Evolutionary conservation across 78 protist species (phyloP), one percentile per base, ranked within the genome.

Genomic region (Bodo saltans): DNA sequence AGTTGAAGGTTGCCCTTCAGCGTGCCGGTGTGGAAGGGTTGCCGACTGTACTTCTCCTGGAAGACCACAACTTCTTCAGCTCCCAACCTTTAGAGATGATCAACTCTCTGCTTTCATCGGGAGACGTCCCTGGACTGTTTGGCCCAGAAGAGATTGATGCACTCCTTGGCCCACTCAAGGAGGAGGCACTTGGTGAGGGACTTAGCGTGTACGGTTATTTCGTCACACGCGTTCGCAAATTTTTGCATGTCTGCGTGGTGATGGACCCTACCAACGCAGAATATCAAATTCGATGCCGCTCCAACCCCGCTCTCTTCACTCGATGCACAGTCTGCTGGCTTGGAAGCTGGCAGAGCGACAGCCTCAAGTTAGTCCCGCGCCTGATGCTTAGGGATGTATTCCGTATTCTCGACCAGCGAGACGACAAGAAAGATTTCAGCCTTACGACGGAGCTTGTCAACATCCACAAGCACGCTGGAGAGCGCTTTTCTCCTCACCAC

Each of bases 61-160:
- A 93, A 72, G 97, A 95, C 87, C 72, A 84, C 71, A 90, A 92
- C 76, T 41, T 93, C 28, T n/a, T 53, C 27, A 72, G 68, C 30
- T 1, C 42, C n/a, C 1, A 72, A 33, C 41, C 93, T 79, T 69
- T 94, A 23, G 94, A 91, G 88, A 0, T 38, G 53, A 53, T 91
- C 86, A 92, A 92, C 86, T 39, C 90, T 12, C 91, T 95, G 60
- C 78, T 95, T 4, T 25, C 90, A 71, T 12, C 92, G 25, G 95
- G 95, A 30, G 97, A 95, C 72, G 79, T 93, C 33, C 94, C 94
- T 0, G 97, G 97, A 0, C 91, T 95, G 42, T 95, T 72, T 89
- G 29, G 83, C 52, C 53, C 88, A 29, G 92, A 90, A 78, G 97
- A 94, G 84, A 71, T 92, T 35, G 97, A 92, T 27, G 60, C 86